Base-by-base conservation (phyloP, 2,329 filamentous ascomycete genomes). In the Cladosporium colombiae region DNA sequence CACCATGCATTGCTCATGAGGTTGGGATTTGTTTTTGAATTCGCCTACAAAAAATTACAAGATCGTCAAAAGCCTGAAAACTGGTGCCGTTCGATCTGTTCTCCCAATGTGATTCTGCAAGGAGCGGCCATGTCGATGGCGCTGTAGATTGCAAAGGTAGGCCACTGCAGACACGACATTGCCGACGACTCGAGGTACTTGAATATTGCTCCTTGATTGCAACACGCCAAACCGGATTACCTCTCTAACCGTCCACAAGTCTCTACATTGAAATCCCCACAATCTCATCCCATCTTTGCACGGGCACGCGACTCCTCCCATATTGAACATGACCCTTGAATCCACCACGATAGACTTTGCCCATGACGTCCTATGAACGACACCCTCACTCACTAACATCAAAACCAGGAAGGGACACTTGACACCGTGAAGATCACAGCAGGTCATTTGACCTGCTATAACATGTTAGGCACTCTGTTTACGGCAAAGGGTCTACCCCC, bases 1-100 rank as follows among this genome's bases (percentile, higher is more conserved):
- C 60, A 46, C 60, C 59, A 62, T 62, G 60, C 60, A 50, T 62
- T 55, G 21, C 60, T 62, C 60, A 62, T 62, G 60, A 31, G 60
- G 60, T 55, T 62, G 21, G 60, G 60, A 52, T 52, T 50, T 62
- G 44, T 31, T 62, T 62, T 55, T 62, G 52, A 55, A 31, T 55
- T 50, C 49, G 46, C 60, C 49, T 40, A 55, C 46, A 53, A 62
- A 62, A 62, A 53, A 55, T 55, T 31, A 29, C 49, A 62, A 62
- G 46, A 62, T 53, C 25, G 58, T 61, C 46, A 62, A 62, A 55
- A 62, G 60, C 60, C 60, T 55, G 60, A 62, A 46, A 62, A 62
- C 49, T 44, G 60, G 46, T 53, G 60, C 60, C 60, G 49, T 50
- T 62, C 60, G n/a, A 35, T 50, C 59, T 37, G 13, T 29, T 23